A percentile compares a stretch with the other conserved stretches of the same genome.
These are phyloP conservation scores for Golubevia pallescens DNA, from an alignment of 1,284 basidiomycete genomes.

Conservation along the genomic window DNA sequence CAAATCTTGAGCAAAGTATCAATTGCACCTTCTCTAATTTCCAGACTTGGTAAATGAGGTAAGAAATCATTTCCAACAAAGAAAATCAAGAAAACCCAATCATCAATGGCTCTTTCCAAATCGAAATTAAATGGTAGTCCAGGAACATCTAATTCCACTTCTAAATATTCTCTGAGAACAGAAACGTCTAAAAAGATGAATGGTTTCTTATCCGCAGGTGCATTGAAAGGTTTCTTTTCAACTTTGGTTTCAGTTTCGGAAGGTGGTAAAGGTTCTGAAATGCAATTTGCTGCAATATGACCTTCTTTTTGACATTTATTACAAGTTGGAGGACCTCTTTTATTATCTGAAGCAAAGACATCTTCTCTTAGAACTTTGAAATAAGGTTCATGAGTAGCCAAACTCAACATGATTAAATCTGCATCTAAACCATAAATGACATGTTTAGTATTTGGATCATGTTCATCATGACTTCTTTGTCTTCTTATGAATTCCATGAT, in stretches of 20 bases:
- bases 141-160: conserved; percentile 87
- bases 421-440: conserved; percentile 99
- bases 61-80: conserved; percentile 99
- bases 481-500: conserved; percentile 98
- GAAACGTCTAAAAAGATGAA: conserved; percentile 99
- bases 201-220: conserved; percentile 82
- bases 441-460: conserved; percentile 93
- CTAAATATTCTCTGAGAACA: conserved; percentile 93
- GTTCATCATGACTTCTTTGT: conserved; percentile 81
- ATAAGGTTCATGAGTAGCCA: conserved; percentile 97
- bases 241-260: conserved; percentile 5
- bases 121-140: conserved; percentile 85
- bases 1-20: conserved; percentile 94
- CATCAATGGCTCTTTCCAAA: conserved; percentile 95
- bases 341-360: conserved; percentile 79
- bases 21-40: conserved; percentile 98
- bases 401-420: conserved; percentile 96
- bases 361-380: conserved; percentile 98
- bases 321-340: conserved; percentile 76
- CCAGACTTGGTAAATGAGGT: conserved; percentile 94
- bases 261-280: conserved; percentile 68
- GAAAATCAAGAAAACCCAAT: conserved; percentile 99
- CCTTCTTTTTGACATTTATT: conserved; percentile 91
- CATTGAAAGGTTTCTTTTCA: conserved; percentile 14
- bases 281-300: conserved; percentile 93